Evolutionary conservation across 1,139 yeast species (phyloP).

Genomic region (Geotrichum klebahnii): DNA sequence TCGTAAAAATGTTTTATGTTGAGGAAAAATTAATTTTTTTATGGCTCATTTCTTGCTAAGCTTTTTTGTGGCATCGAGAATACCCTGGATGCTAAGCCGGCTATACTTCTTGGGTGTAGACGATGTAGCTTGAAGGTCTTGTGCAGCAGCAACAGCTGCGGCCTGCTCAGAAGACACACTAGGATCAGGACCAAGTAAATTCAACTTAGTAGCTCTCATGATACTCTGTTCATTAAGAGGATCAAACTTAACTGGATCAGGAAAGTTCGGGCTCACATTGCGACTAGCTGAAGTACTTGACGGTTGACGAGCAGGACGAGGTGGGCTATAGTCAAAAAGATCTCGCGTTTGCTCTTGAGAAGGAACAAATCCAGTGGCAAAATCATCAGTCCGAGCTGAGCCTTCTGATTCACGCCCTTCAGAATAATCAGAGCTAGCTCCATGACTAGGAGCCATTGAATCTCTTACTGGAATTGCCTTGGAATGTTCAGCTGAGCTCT

Average conservation of each 20-base stretch:
- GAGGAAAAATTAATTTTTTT: background rate
- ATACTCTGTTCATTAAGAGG: conserved; percentile 25
- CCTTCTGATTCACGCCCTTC: conserved; percentile 2
- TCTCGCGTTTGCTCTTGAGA: conserved; percentile 10
- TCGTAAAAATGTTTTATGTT: too few relatives aligned
- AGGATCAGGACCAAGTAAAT: conserved; percentile 4
- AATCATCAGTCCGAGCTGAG: background rate
- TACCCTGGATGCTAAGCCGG: conserved; percentile 28
- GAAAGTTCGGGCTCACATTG: conserved; percentile 9
- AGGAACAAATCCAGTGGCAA: conserved; percentile 7
- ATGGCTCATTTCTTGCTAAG: conserved; percentile 1
- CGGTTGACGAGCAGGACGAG: background rate
- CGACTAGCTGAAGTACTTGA: background rate
- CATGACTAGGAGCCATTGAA: background rate
- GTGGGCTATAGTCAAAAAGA: conserved; percentile 7
- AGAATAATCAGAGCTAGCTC: background rate
- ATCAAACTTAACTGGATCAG: conserved; percentile 21
- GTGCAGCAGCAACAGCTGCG: conserved; percentile 7
- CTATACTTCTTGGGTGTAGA: conserved; percentile 18
- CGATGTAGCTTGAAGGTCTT: background rate
- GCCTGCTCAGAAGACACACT: background rate
- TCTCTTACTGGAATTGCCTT: background rate
- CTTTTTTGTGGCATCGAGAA: conserved; percentile 29
- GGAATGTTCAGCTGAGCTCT: background rate
- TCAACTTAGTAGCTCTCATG: conserved; percentile 17